Evolutionary conservation across 192 early-diverging fungal genomes (phyloP), one percentile per base, ranked within the genome.

Genomic region (Coemansia sp.): DNA sequence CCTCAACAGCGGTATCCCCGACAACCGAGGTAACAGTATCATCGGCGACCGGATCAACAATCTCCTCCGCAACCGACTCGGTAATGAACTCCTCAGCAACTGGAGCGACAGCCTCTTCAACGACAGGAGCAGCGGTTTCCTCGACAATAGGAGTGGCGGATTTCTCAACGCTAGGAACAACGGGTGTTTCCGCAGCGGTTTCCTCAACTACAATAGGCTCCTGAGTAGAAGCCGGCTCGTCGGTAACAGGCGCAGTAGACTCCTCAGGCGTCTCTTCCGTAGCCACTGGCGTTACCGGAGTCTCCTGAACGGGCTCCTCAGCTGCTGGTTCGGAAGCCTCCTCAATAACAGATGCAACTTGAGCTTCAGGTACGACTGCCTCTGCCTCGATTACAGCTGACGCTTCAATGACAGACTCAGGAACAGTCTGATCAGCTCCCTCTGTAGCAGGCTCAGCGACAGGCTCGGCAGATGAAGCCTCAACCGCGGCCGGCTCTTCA

Each of bases 381-480:
- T 35, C 32, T 35, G 32, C 32, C 32, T 35, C 27, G 27, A 29
- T 6, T 29, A 29, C 27, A 29, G 4, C 27, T 29, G 27, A 29
- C 41, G 11, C 12, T 15, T 45, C 41, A 15, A 45, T 2, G 5
- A 12, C 41, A 12, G 41, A 4, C 58, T 35, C 23, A 11, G 21
- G 12, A 5, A 22, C 8, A 12, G 32, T 56, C 37, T 65, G 55
- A 9, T 32, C 60, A 24, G 22, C 50, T 3, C 5, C 37, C 19
- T 57, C 63, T n/a, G 39, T 47, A 58, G 45, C 48, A 27, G 27
- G 25, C 53, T 25, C 43, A 50, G 35, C 56, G 53, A 29, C 32
- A 15, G 38, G 11, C 14, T 65, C 52, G 11, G 21, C 45, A n/a
- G 37, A n/a, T 23, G 2, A 39, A 45, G 53, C 17, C 17, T 17